These are phyloP conservation scores for Yamadazyma phyllophila DNA, from an alignment of 805 yeast genomes.

Conservation along the genomic window DNA sequence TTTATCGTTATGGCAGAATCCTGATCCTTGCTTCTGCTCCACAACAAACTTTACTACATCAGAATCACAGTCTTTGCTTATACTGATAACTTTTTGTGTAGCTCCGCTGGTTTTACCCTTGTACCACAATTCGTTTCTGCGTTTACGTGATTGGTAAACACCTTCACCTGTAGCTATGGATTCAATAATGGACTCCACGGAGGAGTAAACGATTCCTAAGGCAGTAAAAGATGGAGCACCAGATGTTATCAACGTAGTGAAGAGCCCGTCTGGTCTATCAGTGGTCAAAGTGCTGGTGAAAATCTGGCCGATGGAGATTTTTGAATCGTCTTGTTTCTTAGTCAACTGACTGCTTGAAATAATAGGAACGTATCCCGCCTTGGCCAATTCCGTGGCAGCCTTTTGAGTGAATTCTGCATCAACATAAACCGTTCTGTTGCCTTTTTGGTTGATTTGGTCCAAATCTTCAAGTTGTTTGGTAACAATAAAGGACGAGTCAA, in stretches of 20 bases:
- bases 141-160: slow-evolving; percentile 87
- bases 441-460: slow-evolving; percentile 20
- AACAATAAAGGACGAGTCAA: slow-evolving; percentile 21
- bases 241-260: slow-evolving; percentile 76
- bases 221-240: slow-evolving; percentile 52
- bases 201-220: slow-evolving; percentile 89
- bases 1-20: slow-evolving; percentile 88
- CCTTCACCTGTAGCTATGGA: slow-evolving; percentile 83
- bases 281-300: slow-evolving; percentile 58
- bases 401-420: slow-evolving; percentile 19
- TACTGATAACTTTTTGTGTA: slow-evolving; percentile 67
- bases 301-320: slow-evolving; percentile 41
- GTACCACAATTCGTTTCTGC: slow-evolving; percentile 82
- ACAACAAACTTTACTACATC: slow-evolving; percentile 89
- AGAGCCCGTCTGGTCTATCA: slow-evolving; percentile 85
- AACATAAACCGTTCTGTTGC: slow-evolving; percentile 30
- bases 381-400: slow-evolving; percentile 25
- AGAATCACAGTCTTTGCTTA: slow-evolving; percentile 86
- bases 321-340: slow-evolving; percentile 15
- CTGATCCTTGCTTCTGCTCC: slow-evolving; percentile 71
- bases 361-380: slow-evolving; percentile 31
- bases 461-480: slow-evolving; percentile 15
- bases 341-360: slow-evolving; percentile 25
- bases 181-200: slow-evolving; percentile 73
- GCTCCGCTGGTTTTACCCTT: slow-evolving; percentile 98